These are phyloP conservation scores for Purpureocillium lavendulum DNA, from an alignment of 2,329 filamentous ascomycete genomes.

Conservation along the genomic window DNA sequence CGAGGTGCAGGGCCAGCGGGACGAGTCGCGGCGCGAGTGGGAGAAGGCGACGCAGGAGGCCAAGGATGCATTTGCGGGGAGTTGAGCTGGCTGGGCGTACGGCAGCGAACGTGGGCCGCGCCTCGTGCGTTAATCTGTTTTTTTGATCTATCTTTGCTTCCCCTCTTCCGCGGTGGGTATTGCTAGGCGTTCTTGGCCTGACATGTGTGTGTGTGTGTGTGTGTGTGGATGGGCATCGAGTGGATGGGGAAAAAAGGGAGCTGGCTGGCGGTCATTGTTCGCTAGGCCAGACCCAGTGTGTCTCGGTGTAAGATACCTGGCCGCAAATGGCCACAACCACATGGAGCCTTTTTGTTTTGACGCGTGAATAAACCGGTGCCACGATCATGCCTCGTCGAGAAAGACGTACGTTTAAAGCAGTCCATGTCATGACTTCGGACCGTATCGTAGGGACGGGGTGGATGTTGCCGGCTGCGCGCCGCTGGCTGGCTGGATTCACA, in stretches of 20 bases:
- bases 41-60: conserved; percentile 33
- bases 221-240: neutral
- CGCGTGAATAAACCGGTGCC: conserved; percentile 2
- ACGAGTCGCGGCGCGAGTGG: conserved; percentile 30
- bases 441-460: too few species aligned
- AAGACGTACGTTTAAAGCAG: too few species aligned
- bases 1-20: conserved; percentile 59
- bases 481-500: too few species aligned
- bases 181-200: too few species aligned
- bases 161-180: conserved; percentile 7
- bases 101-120: neutral
- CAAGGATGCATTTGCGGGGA: conserved; percentile 30
- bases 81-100: conserved; percentile 11
- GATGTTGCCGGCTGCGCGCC: too few species aligned
- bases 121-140: conserved; percentile 1
- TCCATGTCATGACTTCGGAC: too few species aligned
- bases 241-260: neutral
- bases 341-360: conserved; percentile 2
- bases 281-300: conserved; percentile 7
- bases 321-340: conserved; percentile 8
- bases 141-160: conserved; percentile 6
- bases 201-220: too few species aligned
- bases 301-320: conserved; percentile 16
- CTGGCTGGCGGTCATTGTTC: conserved; percentile 6
- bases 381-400: neutral